A percentile compares a stretch with the other conserved stretches of the same genome.
These are phyloP conservation scores for Chenopodium berlandieri DNA, from an alignment of 148 eudicot genomes.

Conservation along the genomic window DNA sequence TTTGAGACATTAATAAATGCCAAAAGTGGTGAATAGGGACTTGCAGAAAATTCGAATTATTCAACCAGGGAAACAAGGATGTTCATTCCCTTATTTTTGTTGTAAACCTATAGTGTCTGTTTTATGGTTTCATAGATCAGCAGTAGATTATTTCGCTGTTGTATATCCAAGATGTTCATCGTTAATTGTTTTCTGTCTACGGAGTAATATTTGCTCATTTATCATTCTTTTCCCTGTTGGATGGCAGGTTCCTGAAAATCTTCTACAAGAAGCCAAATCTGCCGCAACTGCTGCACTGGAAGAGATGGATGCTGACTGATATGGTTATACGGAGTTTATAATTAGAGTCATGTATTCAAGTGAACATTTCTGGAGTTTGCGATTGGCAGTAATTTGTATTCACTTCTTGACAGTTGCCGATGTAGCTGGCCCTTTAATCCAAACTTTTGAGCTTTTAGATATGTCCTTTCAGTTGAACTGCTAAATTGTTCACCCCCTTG, in stretches of 20 bases:
- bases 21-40: too few relatives aligned
- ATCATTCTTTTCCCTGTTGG: background rate
- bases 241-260: conserved; percentile 61
- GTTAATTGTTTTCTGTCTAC: background rate
- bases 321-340: background rate
- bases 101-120: too few relatives aligned
- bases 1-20: too few relatives aligned
- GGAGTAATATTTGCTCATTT: background rate
- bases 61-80: too few relatives aligned
- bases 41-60: too few relatives aligned
- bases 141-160: background rate
- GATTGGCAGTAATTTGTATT: background rate
- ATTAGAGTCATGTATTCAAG: background rate
- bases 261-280: conserved; percentile 63
- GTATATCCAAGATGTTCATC: background rate
- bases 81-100: too few relatives aligned
- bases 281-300: conserved; percentile 74
- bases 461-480: too few relatives aligned
- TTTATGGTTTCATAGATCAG: too few relatives aligned
- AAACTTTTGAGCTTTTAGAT: too few relatives aligned
- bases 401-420: too few relatives aligned
- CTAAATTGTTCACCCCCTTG: too few relatives aligned
- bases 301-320: conserved; percentile 81
- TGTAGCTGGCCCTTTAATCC: too few relatives aligned
- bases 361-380: background rate